Evolutionary conservation across 2,329 filamentous ascomycete species (phyloP).

Genomic region (Epichloe aotearoae): DNA sequence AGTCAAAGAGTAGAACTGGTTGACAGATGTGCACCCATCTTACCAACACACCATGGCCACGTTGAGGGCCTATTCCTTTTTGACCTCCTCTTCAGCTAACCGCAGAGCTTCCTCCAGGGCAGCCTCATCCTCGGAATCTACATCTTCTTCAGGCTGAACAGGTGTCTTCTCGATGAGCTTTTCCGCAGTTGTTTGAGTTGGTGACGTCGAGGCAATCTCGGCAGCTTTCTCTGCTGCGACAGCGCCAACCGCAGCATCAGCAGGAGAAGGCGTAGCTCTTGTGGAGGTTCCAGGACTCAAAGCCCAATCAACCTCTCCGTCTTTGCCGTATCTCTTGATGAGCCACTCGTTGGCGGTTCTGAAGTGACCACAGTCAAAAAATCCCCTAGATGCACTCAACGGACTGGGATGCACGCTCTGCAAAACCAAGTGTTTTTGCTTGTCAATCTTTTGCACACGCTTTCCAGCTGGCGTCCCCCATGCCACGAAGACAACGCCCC

Average conservation of each 20-base stretch:
- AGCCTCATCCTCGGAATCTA: slow-evolving; percentile 24
- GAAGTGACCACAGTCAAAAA: slow-evolving; percentile 75
- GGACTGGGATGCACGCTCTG: slow-evolving; percentile 86
- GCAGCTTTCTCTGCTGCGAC: slow-evolving; percentile 7
- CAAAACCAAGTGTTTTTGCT: slow-evolving; percentile 64
- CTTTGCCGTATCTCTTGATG: slow-evolving; percentile 60
- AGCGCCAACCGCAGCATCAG: slow-evolving; percentile 7
- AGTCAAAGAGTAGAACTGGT: too few relatives aligned
- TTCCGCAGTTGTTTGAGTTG: slow-evolving; percentile 5
- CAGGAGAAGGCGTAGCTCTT: slow-evolving; percentile 10
- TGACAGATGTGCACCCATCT: too few relatives aligned
- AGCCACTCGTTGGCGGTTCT: slow-evolving; percentile 78
- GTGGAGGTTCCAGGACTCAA: slow-evolving; percentile 27
- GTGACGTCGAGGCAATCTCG: slow-evolving; percentile 13
- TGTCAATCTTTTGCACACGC: slow-evolving; percentile 58
- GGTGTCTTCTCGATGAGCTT: background rate
- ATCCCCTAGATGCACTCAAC: slow-evolving; percentile 71
- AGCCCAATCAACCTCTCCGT: slow-evolving; percentile 77
- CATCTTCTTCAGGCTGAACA: slow-evolving; percentile 12
- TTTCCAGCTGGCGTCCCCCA: slow-evolving; percentile 83
- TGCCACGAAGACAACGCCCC: slow-evolving; percentile 85
- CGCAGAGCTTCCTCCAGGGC: slow-evolving; percentile 23
- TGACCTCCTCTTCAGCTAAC: slow-evolving; percentile 17
- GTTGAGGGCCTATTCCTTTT: slow-evolving; percentile 7
- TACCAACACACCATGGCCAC: too few relatives aligned